Evolutionary conservation across 495 filamentous ascomycete genomes (phyloP), one percentile per base, ranked within the genome.

Genomic region (Darksidea phi): DNA sequence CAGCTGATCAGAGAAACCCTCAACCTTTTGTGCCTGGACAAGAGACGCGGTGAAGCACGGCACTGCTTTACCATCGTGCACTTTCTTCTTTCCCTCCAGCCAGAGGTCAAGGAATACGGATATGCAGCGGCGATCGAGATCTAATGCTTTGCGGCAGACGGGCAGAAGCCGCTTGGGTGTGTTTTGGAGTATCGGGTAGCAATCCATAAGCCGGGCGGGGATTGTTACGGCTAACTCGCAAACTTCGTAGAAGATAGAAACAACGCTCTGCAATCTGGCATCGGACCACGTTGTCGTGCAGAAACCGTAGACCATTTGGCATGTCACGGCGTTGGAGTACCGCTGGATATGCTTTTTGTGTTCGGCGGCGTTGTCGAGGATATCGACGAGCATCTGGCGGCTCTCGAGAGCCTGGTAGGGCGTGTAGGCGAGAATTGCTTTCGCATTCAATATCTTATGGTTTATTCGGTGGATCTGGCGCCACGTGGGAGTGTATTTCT

Each of bases 181-280:
- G 43, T 49, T 15, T 57, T 75, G 71, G 10, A 78, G 32, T 12
- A 73, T 63, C 21, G 78, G 78, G 63, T 74, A 80, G 59, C 74
- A 73, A 61, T 79, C 77, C 24, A 77, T 64, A 1, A 76, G 73
- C 4, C 68, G 49, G 7, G 69, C 52, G 20, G 71, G 77, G 48
- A 76, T 74, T 54, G 76, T 78, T 54, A 81, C 63, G 38, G 78
- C 74, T 23, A 75, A 23, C 36, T 57, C 67, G 36, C 74, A 70
- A 41, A 79, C 82, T 49, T 81, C 70, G 38, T 70, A 68, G 55
- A 83, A 79, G n/a, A n/a, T n/a, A n/a, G n/a, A n/a, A n/a, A n/a
- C n/a, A n/a, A n/a, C n/a, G n/a, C n/a, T n/a, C n/a, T n/a, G n/a
- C n/a, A n/a, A n/a, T n/a, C n/a, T n/a, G n/a, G n/a, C n/a, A n/a